Percentiles rank a stretch among this genome's conserved stretches.
phyloP scores from a whole-genome alignment of 2,329 filamentous ascomycete genomes.

The Metarhizium sp. region DNA sequence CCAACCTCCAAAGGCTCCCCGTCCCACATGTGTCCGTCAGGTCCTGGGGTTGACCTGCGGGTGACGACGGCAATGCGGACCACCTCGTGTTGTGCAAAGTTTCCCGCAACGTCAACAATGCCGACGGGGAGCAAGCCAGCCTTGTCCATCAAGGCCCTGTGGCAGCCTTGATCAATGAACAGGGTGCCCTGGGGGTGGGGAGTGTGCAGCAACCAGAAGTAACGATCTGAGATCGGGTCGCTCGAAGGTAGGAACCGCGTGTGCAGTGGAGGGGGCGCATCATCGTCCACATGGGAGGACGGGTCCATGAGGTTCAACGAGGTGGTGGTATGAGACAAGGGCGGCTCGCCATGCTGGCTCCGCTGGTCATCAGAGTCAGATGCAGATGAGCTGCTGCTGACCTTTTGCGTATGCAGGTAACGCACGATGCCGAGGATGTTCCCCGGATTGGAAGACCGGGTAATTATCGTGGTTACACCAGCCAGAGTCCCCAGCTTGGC shows the following conservation, averaged over 20 bases:
- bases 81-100: conserved; percentile 86
- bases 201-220: conserved; percentile 95
- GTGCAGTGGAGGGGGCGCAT: conserved; percentile 51
- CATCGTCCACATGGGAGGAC: conserved; percentile 13
- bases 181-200: conserved; percentile 82
- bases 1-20: conserved; percentile 64
- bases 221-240: conserved; percentile 80
- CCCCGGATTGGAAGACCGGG: conserved; percentile 82
- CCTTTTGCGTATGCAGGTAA: conserved; percentile 52
- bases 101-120: conserved; percentile 81
- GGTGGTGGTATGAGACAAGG: conserved; percentile 29
- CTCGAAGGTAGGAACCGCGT: conserved; percentile 84
- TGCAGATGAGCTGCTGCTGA: conserved; percentile 2
- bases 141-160: conserved; percentile 70
- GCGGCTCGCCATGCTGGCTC: conserved; percentile 7
- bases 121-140: conserved; percentile 83
- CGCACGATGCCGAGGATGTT: conserved; percentile 83
- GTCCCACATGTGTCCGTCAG: conserved; percentile 38
- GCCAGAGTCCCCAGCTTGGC: conserved; percentile 87
- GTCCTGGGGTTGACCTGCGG: conserved; percentile 32
- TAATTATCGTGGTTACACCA: conserved; percentile 93
- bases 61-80: conserved; percentile 78
- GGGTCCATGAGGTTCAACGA: conserved; percentile 28
- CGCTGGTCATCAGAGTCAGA: conserved; percentile 12
- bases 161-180: conserved; percentile 87